Evolutionary conservation across 331 rosid genomes (phyloP), one percentile per base, ranked within the genome.

Genomic region (Acacia pycnantha): DNA sequence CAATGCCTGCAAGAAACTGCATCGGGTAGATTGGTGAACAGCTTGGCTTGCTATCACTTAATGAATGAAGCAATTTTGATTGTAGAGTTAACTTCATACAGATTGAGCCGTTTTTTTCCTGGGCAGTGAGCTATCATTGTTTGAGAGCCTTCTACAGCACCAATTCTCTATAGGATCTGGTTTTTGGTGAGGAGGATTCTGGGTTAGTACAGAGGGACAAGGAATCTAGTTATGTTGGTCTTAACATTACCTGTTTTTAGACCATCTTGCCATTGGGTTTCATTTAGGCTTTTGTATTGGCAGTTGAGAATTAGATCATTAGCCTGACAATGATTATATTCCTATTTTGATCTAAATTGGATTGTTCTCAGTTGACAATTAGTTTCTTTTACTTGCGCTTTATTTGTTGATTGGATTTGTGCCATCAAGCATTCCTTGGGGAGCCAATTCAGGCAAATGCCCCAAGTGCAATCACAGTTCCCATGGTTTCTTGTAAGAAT

Each of bases 1-100:
- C 98, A 37, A 87, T 91, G 92, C 92, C 92, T 95, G 9, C 86
- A 8, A 27, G 91, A 88, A 76, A 94, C 93, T 73, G 76, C 87
- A 16, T 59, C 88, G 0, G 90, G 88, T 43, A 86, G 24, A 88
- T 87, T 40, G 54, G 83, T 44, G 92, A 90, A 87, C 90, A 88
- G 69, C 88, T 90, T 41, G 85, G 88, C 29, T 75, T 89, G 0
- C n/a, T 92, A 79, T 82, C 88, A 18, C 80, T 86, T 70, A 87
- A 81, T 64, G 88, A 91, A 62, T 85, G 83, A 89, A 87, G 76
- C 29, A 13, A 54, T 31, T 76, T 46, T 50, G 27, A 65, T 19
- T 48, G 47, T 46, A 12, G 53, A 6, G 72, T 31, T 76, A 82
- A 50, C 62, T 83, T 13, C 2, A 24, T 62, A 27, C 21, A 24